Evolutionary conservation across 1,139 yeast species (phyloP), one percentile per base, ranked within the genome.

Genomic region (Blastobotrys petasosporus): DNA sequence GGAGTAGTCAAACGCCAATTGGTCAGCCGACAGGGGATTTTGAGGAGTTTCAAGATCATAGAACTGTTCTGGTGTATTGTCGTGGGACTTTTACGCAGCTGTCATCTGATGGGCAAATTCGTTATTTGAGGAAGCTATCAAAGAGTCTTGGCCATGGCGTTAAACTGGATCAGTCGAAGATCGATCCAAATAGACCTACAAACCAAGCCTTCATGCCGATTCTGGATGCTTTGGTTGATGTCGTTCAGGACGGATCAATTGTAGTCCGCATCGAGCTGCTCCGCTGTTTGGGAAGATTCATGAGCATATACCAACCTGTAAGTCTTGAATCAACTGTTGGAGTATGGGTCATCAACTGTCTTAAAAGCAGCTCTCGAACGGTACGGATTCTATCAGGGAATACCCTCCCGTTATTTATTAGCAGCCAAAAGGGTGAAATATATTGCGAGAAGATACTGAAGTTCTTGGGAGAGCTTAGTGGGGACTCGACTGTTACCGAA

Each of bases 401-500:
- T 17, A 32, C 59, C 13, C 41, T 63, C 9, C 61, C 62, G 7
- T 52, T 48, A 16, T 56, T 58, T 37, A 39, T 44, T 43, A 1
- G 34, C 36, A 20, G 46, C 25, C 42, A 48, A 31, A 32, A 42
- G 39, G 23, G 46, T 32, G 39, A 39, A 17, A 38, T 44, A 31
- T 42, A 41, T 35, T 41, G 51, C 9, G 51, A 46, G n/a, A 42
- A 47, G 15, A 47, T 54, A 6, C 49, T 59, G 41, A 48, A 50
- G 15, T 35, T 47, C 4, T 50, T 57, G 12, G 49, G 52, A 29
- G 42, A 51, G 7, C 31, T 56, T 16, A 48, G 46, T 41, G 46
- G 45, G 38, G 53, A 53, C 23, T 17, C 61, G 4, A 73, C 77
- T 56, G 63, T 82, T 39, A 80, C 31, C 3, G 94, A 85, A 58